A percentile compares a stretch with the other conserved stretches of the same genome.
phyloP scores from a whole-genome alignment of 371 early-diverging fungal genomes.

The Umbelopsis sp. region DNA sequence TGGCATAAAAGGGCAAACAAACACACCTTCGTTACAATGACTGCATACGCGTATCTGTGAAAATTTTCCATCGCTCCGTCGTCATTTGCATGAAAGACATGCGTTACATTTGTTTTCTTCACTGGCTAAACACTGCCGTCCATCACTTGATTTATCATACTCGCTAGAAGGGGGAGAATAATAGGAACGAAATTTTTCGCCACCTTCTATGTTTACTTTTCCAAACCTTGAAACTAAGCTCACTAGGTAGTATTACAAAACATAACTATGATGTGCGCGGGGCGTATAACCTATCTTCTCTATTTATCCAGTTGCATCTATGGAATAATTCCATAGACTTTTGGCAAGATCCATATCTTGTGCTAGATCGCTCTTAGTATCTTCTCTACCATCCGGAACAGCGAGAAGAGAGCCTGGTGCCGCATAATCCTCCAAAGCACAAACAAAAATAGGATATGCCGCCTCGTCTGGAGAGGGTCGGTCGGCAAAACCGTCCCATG shows the following conservation, averaged over 20 bases:
- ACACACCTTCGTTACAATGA: neutral
- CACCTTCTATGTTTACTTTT: too few species aligned
- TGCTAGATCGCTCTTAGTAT: neutral
- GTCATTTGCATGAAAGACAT: constrained; percentile 1
- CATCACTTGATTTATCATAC: neutral
- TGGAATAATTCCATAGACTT: neutral
- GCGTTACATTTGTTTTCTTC: neutral
- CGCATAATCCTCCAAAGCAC: neutral
- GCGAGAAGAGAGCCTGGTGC: neutral
- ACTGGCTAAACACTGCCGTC: neutral
- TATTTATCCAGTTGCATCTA: neutral
- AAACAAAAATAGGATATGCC: constrained; percentile 13
- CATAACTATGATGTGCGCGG: too few species aligned
- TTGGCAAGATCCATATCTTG: neutral
- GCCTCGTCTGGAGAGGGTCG: constrained; percentile 2
- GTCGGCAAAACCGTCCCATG: constrained; percentile 9
- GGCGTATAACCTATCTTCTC: neutral
- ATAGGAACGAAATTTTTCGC: too few species aligned
- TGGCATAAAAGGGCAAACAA: neutral
- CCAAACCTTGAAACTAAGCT: too few species aligned
- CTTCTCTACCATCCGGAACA: constrained; percentile 15
- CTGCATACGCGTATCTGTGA: neutral
- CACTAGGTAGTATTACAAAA: too few species aligned
- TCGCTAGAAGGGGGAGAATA: too few species aligned
- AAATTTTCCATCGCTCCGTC: constrained; percentile 3